phyloP scores from a whole-genome alignment of 306 rosid genomes.

The Acmispon strigosus region DNA sequence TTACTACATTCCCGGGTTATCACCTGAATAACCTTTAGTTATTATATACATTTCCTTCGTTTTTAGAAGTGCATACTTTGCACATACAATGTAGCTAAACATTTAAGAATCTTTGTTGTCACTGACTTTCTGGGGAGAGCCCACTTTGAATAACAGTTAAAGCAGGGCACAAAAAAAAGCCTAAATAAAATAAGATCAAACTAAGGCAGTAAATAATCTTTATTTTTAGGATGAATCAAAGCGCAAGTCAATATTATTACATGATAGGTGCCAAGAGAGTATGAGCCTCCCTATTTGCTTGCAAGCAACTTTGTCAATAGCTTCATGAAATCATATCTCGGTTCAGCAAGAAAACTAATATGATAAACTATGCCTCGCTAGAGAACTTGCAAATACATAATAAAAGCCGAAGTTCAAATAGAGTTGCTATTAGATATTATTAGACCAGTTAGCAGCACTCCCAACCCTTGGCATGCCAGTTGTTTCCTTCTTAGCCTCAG shows the following conservation, averaged over 20 bases:
- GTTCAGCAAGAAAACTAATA: constrained; percentile 8
- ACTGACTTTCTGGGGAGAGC: background rate
- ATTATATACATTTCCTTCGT: background rate
- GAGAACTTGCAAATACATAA: constrained; percentile 21
- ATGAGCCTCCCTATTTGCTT: constrained; percentile 24
- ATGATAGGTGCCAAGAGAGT: constrained; percentile 25
- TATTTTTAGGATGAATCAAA: background rate
- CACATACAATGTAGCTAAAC: background rate
- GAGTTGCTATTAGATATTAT: constrained; percentile 47
- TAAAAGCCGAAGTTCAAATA: constrained; percentile 17
- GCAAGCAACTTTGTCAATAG: constrained; percentile 18
- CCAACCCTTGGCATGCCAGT: constrained; percentile 95
- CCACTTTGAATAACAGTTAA: background rate
- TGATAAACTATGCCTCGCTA: constrained; percentile 17
- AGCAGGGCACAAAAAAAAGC: background rate
- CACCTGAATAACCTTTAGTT: background rate
- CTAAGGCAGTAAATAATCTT: background rate
- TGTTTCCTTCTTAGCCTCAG: constrained; percentile 56
- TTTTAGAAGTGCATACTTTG: background rate
- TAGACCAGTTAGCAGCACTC: constrained; percentile 96
- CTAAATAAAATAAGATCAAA: background rate
- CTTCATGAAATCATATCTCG: constrained; percentile 18
- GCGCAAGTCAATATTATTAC: constrained; percentile 38
- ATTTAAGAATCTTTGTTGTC: background rate
- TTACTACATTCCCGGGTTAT: background rate